phyloP scores from a whole-genome alignment of 1,284 basidiomycete genomes.

The Caloboletus inedulis region DNA sequence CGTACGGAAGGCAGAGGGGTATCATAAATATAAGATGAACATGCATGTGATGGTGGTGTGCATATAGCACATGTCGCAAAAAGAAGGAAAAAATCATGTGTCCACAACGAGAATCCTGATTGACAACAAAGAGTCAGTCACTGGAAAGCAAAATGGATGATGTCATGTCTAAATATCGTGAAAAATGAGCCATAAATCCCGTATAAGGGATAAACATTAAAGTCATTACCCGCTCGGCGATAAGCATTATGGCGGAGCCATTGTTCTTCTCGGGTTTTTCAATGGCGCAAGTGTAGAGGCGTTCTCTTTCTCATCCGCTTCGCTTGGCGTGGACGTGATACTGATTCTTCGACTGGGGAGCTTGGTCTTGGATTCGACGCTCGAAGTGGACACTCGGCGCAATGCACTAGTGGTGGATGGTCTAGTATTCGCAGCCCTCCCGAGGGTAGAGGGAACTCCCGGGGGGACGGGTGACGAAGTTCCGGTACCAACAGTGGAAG shows the following conservation, averaged over 20 bases:
- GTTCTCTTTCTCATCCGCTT: conserved; percentile 30
- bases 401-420: conserved; percentile 11
- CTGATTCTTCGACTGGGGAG: conserved; percentile 20
- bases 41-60: conserved; percentile 9
- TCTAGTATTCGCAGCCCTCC: conserved; percentile 20
- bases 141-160: conserved; percentile 5
- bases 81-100: neutral
- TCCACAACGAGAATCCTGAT: conserved; percentile 9
- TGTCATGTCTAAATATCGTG: conserved; percentile 14
- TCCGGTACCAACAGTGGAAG: conserved; percentile 30
- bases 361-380: conserved; percentile 18
- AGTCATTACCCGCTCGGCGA: conserved; percentile 1
- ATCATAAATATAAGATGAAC: conserved; percentile 18
- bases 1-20: conserved; percentile 6
- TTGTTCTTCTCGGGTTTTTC: conserved; percentile 21
- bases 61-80: conserved; percentile 1
- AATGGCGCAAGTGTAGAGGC: conserved; percentile 7
- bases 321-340: conserved; percentile 19
- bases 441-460: conserved; percentile 35
- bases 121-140: conserved; percentile 8
- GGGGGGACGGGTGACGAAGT: conserved; percentile 37
- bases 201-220: conserved; percentile 8
- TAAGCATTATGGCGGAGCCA: conserved; percentile 17
- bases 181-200: conserved; percentile 1
- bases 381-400: conserved; percentile 24